These are phyloP conservation scores for Ophiocordyceps camponoti-rufipedis DNA, from an alignment of 2,329 filamentous ascomycete genomes.

Conservation along the genomic window DNA sequence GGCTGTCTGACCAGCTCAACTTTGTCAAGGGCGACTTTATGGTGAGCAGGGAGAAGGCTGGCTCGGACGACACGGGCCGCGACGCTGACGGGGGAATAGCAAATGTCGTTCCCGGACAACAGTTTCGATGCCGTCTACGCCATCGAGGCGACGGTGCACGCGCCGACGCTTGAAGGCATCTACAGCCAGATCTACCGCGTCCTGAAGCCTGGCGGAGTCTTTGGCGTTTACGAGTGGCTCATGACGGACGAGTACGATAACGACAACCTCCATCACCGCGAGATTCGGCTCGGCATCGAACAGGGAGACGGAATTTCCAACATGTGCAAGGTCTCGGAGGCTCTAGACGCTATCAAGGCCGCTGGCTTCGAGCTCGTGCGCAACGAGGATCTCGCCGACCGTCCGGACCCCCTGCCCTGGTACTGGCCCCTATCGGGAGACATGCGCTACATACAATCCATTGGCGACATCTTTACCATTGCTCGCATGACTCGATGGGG, in stretches of 20 bases:
- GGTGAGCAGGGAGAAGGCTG: conserved; percentile 21
- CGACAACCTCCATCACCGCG: conserved; percentile 65
- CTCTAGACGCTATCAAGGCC: conserved; percentile 62
- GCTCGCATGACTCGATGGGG: conserved; percentile 79
- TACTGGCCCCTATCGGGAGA: conserved; percentile 85
- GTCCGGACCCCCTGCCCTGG: conserved; percentile 66
- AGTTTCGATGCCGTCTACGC: conserved; percentile 90
- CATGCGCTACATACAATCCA: conserved; percentile 62
- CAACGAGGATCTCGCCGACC: conserved; percentile 72
- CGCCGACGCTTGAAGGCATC: conserved; percentile 74
- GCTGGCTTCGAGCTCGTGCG: conserved; percentile 73
- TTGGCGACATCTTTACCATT: conserved; percentile 68
- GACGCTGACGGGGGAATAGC: background rate
- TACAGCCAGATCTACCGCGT: conserved; percentile 92
- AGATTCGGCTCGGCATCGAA: conserved; percentile 88
- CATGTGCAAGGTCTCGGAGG: conserved; percentile 81
- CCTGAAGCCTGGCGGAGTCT: conserved; percentile 86
- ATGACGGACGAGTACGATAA: conserved; percentile 96
- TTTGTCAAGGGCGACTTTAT: conserved; percentile 97
- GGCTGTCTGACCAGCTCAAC: conserved; percentile 57
- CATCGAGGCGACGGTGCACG: conserved; percentile 93
- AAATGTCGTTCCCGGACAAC: conserved; percentile 90
- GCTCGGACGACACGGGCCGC: background rate
- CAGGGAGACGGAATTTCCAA: conserved; percentile 93
- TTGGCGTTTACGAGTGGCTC: conserved; percentile 97